Evolutionary conservation across 1,139 yeast species (phyloP).

Genomic region (Sugiyamaella xylanicola): DNA sequence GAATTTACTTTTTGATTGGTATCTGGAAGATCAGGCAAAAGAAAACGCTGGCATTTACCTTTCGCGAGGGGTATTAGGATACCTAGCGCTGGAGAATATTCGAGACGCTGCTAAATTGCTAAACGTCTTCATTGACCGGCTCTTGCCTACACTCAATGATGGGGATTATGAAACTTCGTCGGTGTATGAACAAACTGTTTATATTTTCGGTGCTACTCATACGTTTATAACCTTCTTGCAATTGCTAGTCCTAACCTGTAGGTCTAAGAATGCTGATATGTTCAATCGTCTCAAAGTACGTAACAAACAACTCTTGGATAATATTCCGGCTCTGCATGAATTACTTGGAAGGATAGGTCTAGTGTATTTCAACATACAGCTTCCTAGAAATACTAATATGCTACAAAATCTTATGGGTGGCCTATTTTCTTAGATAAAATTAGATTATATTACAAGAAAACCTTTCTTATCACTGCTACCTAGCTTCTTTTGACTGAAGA

Average conservation of each 20-base stretch:
- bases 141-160: slow-evolving; percentile 24
- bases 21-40: slow-evolving; percentile 40
- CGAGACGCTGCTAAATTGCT: slow-evolving; percentile 56
- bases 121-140: slow-evolving; percentile 45
- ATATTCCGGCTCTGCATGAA: slow-evolving; percentile 42
- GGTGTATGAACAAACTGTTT: slow-evolving; percentile 26
- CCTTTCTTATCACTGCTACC: not conserved
- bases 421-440: slow-evolving; percentile 45
- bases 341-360: slow-evolving; percentile 48
- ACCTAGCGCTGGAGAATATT: slow-evolving; percentile 63
- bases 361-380: slow-evolving; percentile 58
- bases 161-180: slow-evolving; percentile 5
- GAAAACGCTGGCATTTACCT: slow-evolving; percentile 52
- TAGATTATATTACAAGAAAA: not conserved
- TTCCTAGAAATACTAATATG: slow-evolving; percentile 63
- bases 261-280: slow-evolving; percentile 53
- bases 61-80: slow-evolving; percentile 70
- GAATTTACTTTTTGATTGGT: slow-evolving; percentile 62
- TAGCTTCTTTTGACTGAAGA: slow-evolving; percentile 40
- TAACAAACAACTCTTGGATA: slow-evolving; percentile 54
- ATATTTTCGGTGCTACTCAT: slow-evolving; percentile 37
- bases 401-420: slow-evolving; percentile 88
- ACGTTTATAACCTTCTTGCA: slow-evolving; percentile 68
- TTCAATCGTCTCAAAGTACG: slow-evolving; percentile 57
- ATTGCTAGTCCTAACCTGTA: slow-evolving; percentile 63